Percentiles rank a stretch among this genome's conserved stretches.
These are phyloP conservation scores for Phylloporus rhodoxanthus DNA, from an alignment of 768 basidiomycete genomes.

Conservation along the genomic window DNA sequence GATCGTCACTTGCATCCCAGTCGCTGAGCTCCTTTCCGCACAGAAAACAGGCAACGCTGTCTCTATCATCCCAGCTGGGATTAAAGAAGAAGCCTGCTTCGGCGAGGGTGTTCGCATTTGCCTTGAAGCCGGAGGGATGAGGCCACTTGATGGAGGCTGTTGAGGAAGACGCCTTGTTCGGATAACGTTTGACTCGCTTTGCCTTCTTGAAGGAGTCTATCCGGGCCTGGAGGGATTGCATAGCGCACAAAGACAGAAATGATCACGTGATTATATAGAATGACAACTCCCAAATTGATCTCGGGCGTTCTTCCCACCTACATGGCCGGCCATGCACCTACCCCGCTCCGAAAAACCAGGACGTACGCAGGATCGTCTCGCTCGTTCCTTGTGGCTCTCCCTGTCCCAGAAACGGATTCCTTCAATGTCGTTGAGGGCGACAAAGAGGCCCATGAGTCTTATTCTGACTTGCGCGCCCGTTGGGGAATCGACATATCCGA, in stretches of 20 bases:
- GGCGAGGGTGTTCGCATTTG: slow-evolving; percentile 71
- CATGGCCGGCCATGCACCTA: slow-evolving; percentile 18
- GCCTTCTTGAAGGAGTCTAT: slow-evolving; percentile 65
- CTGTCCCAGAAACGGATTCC: slow-evolving; percentile 28
- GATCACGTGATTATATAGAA: slow-evolving; percentile 5
- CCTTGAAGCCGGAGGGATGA: slow-evolving; percentile 55
- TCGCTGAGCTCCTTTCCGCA: slow-evolving; percentile 78
- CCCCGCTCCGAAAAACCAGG: slow-evolving; percentile 38
- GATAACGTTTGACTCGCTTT: slow-evolving; percentile 50
- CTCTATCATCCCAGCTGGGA: slow-evolving; percentile 60
- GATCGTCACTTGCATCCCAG: slow-evolving; percentile 85
- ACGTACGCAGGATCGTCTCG: slow-evolving; percentile 76
- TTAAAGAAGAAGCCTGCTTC: slow-evolving; percentile 87
- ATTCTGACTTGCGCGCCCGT: slow-evolving; percentile 63
- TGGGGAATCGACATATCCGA: slow-evolving; percentile 82
- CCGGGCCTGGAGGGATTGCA: slow-evolving; percentile 54
- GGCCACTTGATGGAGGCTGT: slow-evolving; percentile 66
- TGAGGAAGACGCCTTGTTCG: slow-evolving; percentile 39
- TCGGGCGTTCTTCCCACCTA: neutral
- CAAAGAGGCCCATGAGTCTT: slow-evolving; percentile 59
- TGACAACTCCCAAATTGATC: no score
- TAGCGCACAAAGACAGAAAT: no score
- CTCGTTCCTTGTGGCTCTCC: slow-evolving; percentile 69
- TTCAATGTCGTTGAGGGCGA: slow-evolving; percentile 42
- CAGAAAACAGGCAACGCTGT: slow-evolving; percentile 78